Base-by-base conservation (phyloP, 768 basidiomycete genomes). In the Psilocybe cubensis region DNA sequence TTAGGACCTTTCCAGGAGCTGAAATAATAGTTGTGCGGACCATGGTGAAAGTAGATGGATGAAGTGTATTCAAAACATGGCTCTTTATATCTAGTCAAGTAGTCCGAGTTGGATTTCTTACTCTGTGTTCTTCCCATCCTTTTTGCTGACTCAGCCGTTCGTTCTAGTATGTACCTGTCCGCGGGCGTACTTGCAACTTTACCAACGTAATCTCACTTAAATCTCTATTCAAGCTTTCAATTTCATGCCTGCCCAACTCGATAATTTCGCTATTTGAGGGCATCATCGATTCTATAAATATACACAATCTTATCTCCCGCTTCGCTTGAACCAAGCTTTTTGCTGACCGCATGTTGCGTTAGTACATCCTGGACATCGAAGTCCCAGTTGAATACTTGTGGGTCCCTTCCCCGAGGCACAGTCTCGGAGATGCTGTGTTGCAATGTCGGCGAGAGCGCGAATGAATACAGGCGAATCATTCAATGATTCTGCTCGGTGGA, bases 391-490 rank as follows among this genome's bases (percentile, higher is more conserved):
- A 27, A 85, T 76, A 63, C 90, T 92, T 38, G 85, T 84, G 11
- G 87, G 85, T 4, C 85, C 85, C 61, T 78, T 80, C 11, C 89
- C 88, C 2, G 77, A 59, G 14, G 73, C 71, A 65, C 83, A 85
- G 35, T 86, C 83, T 49, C 79, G 80, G 62, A 98, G 76, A 73
- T 99, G 97, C 48, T 83, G 78, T 23, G 88, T 80, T 24, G 87
- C 88, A 57, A 99, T 89, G 73, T 99, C 96, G 12, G 97, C 96
- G 25, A 98, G 76, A 9, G 95, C 96, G 18, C 93, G 87, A 64
- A 97, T 90, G 72, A 99, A 98, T 52, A 96, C 92, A 0, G 97
- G 96, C 8, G 94, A 96, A 60, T 89, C 94, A 72, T 99, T 99
- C 54, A 98, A 79, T 6, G 95, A 95, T 61, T 89, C 93, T 43